Base-by-base conservation (phyloP, 139 green algal species). In the Coccomyxa sp. region DNA sequence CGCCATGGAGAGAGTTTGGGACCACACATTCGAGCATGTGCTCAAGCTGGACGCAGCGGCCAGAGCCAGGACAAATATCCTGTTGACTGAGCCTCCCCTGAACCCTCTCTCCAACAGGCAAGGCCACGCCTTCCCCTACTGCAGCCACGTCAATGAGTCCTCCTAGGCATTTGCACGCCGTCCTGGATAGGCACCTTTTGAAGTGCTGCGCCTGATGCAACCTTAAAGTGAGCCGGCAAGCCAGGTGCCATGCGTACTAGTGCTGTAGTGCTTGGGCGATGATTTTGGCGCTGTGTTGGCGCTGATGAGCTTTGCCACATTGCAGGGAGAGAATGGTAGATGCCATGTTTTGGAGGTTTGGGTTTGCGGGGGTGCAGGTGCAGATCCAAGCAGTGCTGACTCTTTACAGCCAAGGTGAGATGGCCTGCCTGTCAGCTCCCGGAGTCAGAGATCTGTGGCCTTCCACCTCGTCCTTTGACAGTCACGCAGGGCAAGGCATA, bases 331-430 rank as follows among this genome's bases (percentile, higher is more conserved):
- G n/a, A n/a, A 89, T 94, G 79, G 39, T 97, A 18, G 76, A 93
- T 74, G 85, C 78, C 35, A 93, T 95, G 89, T 93, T 95, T 83
- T 89, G 95, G 81, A 85, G 73, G 27, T 93, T 88, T 81, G 82
- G 86, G 29, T 95, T 95, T 73, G 39, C 74, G 41, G 82, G 39
- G 18, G 85, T 77, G 35, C 90, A 84, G 77, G 84, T 94, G 50
- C 93, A 97, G 78, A 82, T 93, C n/a, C 92, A 97, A 79, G 90
- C 93, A 6, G 90, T 95, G 35, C 88, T 97, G 2, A 95, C 92
- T 29, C 82, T 97, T 16, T 97, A 97, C 82, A 84, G 88, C 0
- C 87, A 93, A 79, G 91, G 90, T 91, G 55, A 64, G 73, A 8
- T 39, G 29, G 10, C 10, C 55, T 55, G 50, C 50, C 50, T 64